phyloP scores from a whole-genome alignment of 345 rosid species.

The Eutrema yunnanense region DNA sequence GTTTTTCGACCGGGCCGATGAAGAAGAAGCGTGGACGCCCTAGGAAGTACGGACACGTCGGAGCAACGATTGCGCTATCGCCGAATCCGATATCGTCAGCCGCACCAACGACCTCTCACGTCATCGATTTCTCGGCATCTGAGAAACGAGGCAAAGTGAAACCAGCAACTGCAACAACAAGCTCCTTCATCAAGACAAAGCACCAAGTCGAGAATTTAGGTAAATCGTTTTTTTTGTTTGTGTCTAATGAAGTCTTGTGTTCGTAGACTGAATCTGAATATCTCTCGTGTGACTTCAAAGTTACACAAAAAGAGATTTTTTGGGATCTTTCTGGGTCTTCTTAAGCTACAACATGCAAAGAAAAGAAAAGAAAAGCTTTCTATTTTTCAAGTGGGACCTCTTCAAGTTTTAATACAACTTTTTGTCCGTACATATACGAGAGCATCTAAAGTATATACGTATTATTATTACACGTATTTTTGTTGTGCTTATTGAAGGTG shows the following conservation, averaged over 20 bases:
- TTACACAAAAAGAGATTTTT: conserved; percentile 7
- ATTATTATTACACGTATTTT: background rate
- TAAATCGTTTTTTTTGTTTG: conserved; percentile 7
- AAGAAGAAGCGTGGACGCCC: conserved; percentile 95
- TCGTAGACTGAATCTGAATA: conserved; percentile 7
- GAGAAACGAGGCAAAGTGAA: conserved; percentile 64
- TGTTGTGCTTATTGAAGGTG: conserved; percentile 48
- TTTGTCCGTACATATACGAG: conserved; percentile 9
- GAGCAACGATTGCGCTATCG: conserved; percentile 52
- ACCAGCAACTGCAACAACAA: conserved; percentile 34
- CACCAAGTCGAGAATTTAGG: conserved; percentile 66
- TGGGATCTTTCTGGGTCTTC: conserved; percentile 24
- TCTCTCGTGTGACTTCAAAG: background rate
- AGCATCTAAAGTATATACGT: background rate
- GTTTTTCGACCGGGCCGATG: conserved; percentile 24
- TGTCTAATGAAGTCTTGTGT: background rate
- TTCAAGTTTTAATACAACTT: background rate
- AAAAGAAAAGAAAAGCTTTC: conserved; percentile 1
- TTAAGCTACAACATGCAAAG: conserved; percentile 20
- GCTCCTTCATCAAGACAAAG: conserved; percentile 46
- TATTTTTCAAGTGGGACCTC: conserved; percentile 19
- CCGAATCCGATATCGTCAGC: conserved; percentile 90
- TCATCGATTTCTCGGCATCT: conserved; percentile 72
- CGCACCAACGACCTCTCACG: conserved; percentile 50
- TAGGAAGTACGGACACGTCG: conserved; percentile 79